Percentiles rank a stretch among this genome's conserved stretches.
Evolutionary conservation across 164 flowering plant genomes (phyloP).

Genomic region (Berberis thunbergii): DNA sequence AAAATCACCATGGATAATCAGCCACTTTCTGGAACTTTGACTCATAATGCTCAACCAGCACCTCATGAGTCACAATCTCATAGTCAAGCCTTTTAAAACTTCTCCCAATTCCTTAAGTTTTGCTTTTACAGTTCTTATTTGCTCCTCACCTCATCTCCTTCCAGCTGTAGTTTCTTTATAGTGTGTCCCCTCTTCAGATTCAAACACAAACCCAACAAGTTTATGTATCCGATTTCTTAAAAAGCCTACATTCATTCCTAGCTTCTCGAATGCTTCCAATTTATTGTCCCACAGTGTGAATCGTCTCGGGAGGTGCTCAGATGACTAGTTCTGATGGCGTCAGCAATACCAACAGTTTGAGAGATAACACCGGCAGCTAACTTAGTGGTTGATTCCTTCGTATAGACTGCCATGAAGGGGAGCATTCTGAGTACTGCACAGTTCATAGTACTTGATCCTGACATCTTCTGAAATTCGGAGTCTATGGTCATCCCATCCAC

Average conservation of each 20-base stretch:
- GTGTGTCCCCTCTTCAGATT: background rate
- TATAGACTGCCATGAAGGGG: background rate
- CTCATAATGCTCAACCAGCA: background rate
- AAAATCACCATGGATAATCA: background rate
- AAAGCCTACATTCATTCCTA: constrained; percentile 2
- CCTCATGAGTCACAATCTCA: background rate
- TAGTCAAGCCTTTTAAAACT: background rate
- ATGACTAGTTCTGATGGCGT: background rate
- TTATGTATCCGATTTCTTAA: background rate
- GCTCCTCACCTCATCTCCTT: background rate
- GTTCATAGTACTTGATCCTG: constrained; percentile 1
- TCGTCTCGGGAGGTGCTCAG: background rate
- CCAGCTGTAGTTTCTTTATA: background rate
- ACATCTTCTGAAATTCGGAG: background rate
- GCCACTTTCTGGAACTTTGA: background rate
- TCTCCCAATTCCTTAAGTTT: background rate
- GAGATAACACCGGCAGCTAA: background rate
- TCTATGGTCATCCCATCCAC: background rate
- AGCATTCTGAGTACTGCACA: background rate
- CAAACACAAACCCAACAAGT: background rate
- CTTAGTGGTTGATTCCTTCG: background rate
- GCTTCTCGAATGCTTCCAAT: background rate
- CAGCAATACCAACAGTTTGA: background rate
- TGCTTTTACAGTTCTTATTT: background rate
- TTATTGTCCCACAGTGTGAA: background rate